phyloP scores from a whole-genome alignment of 2,329 filamentous ascomycete genomes.

The Basipetospora chlamydospora region DNA sequence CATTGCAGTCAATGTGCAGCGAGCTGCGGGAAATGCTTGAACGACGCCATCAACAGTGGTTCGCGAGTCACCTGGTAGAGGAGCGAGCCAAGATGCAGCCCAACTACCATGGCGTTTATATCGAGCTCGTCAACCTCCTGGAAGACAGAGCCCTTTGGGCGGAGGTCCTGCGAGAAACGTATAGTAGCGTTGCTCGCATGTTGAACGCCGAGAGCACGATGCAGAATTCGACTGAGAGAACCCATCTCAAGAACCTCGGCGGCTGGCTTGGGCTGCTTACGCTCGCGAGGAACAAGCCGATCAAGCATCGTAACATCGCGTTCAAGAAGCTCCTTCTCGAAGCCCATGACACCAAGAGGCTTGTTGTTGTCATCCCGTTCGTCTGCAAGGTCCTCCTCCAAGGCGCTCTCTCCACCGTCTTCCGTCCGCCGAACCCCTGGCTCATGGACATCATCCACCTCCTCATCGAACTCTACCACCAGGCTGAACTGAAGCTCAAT shows the following conservation, averaged over 20 bases:
- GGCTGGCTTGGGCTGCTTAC: conserved; percentile 89
- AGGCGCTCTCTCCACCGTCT: conserved; percentile 71
- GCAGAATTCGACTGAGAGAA: conserved; percentile 69
- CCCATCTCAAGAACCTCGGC: conserved; percentile 83
- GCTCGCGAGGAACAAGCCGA: conserved; percentile 83
- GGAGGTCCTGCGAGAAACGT: conserved; percentile 88
- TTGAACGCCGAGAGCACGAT: conserved; percentile 82
- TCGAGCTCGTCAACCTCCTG: conserved; percentile 76
- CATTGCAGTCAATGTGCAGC: conserved; percentile 67
- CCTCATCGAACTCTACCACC: conserved; percentile 85
- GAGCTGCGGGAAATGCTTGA: conserved; percentile 70
- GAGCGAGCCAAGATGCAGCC: conserved; percentile 94
- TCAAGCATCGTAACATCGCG: conserved; percentile 91
- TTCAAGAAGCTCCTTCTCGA: conserved; percentile 94
- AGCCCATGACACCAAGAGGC: conserved; percentile 79
- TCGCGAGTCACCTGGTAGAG: conserved; percentile 86
- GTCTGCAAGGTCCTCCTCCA: conserved; percentile 91
- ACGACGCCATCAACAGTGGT: conserved; percentile 84
- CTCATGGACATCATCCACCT: conserved; percentile 89
- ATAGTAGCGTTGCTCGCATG: conserved; percentile 69
- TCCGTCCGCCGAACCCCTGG: conserved; percentile 93
- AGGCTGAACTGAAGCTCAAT: conserved; percentile 86
- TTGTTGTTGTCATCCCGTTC: conserved; percentile 89
- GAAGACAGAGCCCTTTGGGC: conserved; percentile 66
- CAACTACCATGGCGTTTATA: conserved; percentile 87